A percentile compares a stretch with the other conserved stretches of the same genome.
phyloP scores from a whole-genome alignment of 1,284 basidiomycete genomes.

The Moesziomyces parantarcticus region DNA sequence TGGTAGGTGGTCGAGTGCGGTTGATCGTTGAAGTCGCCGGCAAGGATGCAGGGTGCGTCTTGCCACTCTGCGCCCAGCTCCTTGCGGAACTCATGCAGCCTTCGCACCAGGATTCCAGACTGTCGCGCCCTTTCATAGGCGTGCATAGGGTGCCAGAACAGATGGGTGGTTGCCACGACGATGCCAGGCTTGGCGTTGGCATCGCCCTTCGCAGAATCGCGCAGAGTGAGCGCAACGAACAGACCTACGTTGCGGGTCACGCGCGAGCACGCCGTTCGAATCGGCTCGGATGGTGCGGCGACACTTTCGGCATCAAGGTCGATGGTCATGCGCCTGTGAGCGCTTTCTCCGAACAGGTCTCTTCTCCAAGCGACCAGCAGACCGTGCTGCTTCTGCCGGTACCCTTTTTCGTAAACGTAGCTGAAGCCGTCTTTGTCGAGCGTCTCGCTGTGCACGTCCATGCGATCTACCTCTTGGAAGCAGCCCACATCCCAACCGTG shows the following conservation, averaged over 20 bases:
- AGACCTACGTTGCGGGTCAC: constrained; percentile 58
- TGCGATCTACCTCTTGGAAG: constrained; percentile 69
- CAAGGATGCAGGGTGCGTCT: constrained; percentile 81
- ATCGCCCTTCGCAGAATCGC: constrained; percentile 3
- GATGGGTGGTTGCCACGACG: constrained; percentile 83
- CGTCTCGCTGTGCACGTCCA: constrained; percentile 61
- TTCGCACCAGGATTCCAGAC: constrained; percentile 74
- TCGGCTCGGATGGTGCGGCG: constrained; percentile 6
- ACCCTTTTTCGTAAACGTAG: constrained; percentile 63
- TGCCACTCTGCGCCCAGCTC: constrained; percentile 69
- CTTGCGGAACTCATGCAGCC: constrained; percentile 73
- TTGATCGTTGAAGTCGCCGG: constrained; percentile 92
- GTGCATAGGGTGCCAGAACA: constrained; percentile 88
- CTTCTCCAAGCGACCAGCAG: constrained; percentile 61
- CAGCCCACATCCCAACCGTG: constrained; percentile 68
- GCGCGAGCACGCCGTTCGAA: constrained; percentile 41
- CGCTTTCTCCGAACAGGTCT: constrained; percentile 25
- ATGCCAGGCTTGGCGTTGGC: constrained; percentile 70
- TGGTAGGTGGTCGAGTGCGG: constrained; percentile 87
- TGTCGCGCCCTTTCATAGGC: constrained; percentile 84
- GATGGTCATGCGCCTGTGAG: constrained; percentile 27
- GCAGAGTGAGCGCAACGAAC: constrained; percentile 56
- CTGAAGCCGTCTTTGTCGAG: constrained; percentile 53
- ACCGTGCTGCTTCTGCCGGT: constrained; percentile 64
- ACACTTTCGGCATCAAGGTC: constrained; percentile 54